A percentile compares a stretch with the other conserved stretches of the same genome.
Conservation (phyloP, 352 stramenopile species). For the Hyphochytrium catenoides region DNA sequence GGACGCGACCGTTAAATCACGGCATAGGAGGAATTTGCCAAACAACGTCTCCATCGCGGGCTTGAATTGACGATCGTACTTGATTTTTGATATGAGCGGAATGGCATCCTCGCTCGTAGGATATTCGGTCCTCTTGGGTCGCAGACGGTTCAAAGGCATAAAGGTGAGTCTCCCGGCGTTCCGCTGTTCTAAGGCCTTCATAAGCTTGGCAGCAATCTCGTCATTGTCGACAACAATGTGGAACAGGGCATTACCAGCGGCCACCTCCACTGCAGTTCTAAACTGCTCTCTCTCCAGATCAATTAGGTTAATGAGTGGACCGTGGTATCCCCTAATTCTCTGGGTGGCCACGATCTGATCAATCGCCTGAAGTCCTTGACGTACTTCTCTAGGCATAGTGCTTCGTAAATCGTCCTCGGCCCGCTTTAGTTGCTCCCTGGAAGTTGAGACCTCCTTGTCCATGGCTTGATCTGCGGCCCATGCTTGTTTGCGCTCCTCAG, state of each 20-base stretch:
- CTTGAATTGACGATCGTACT: constrained; percentile 53
- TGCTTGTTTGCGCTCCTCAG: constrained; percentile 44
- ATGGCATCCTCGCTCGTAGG: constrained; percentile 47
- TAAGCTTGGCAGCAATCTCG: constrained; percentile 76
- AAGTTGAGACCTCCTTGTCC: constrained; percentile 34
- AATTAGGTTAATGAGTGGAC: constrained; percentile 90
- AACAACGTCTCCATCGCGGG: constrained; percentile 86
- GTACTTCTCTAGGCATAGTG: constrained; percentile 61
- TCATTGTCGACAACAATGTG: constrained; percentile 97
- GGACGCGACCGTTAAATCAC: constrained; percentile 65
- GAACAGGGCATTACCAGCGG: constrained; percentile 84
- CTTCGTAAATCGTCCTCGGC: constrained; percentile 48
- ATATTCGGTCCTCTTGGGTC: constrained; percentile 41
- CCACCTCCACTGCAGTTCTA: constrained; percentile 81
- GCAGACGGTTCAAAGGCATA: constrained; percentile 75
- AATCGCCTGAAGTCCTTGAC: constrained; percentile 46
- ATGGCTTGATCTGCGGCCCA: constrained; percentile 54
- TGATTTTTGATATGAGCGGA: constrained; percentile 54
- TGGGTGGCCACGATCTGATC: constrained; percentile 58
- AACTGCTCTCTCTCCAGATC: constrained; percentile 62
- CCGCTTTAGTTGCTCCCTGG: constrained; percentile 32
- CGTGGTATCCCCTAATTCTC: constrained; percentile 56
- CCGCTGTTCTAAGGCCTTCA: constrained; percentile 77
- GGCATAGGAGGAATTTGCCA: constrained; percentile 86
- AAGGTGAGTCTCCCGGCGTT: constrained; percentile 90